These are phyloP conservation scores for Tricholoma hemisulphureum DNA, from an alignment of 768 basidiomycete genomes.

Conservation along the genomic window DNA sequence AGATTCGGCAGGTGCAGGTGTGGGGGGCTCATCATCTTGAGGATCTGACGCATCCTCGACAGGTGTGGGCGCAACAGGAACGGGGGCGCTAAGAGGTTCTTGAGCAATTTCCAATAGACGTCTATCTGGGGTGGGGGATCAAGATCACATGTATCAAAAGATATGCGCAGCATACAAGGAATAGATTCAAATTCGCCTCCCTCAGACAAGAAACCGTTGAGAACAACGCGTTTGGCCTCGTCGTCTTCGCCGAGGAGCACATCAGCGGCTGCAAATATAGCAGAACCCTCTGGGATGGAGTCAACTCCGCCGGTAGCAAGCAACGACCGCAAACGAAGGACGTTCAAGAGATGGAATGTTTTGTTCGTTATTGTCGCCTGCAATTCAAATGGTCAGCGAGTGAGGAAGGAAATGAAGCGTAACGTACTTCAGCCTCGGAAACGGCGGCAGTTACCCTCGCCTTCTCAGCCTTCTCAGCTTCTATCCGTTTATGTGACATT, in stretches of 20 bases:
- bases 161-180: slow-evolving; percentile 48
- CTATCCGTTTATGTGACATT: slow-evolving; percentile 49
- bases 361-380: slow-evolving; percentile 46
- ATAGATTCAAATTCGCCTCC: slow-evolving; percentile 62
- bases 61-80: slow-evolving; percentile 37
- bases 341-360: slow-evolving; percentile 50
- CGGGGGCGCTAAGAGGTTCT: slow-evolving; percentile 51
- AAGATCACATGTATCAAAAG: neutral
- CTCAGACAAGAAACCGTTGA: slow-evolving; percentile 57
- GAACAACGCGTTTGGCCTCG: slow-evolving; percentile 46
- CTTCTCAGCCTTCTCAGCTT: slow-evolving; percentile 56
- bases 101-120: slow-evolving; percentile 59
- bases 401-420: neutral
- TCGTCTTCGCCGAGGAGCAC: slow-evolving; percentile 55
- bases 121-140: slow-evolving; percentile 43
- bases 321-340: slow-evolving; percentile 57
- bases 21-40: slow-evolving; percentile 20
- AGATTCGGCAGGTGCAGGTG: slow-evolving; percentile 19
- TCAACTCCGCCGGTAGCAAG: slow-evolving; percentile 46
- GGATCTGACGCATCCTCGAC: slow-evolving; percentile 31
- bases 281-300: slow-evolving; percentile 48
- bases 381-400: neutral
- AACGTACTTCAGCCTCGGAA: slow-evolving; percentile 55
- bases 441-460: slow-evolving; percentile 56
- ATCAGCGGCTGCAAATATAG: slow-evolving; percentile 52